Evolutionary conservation across 768 basidiomycete species (phyloP).

Genomic region (Tulasnella calospora): DNA sequence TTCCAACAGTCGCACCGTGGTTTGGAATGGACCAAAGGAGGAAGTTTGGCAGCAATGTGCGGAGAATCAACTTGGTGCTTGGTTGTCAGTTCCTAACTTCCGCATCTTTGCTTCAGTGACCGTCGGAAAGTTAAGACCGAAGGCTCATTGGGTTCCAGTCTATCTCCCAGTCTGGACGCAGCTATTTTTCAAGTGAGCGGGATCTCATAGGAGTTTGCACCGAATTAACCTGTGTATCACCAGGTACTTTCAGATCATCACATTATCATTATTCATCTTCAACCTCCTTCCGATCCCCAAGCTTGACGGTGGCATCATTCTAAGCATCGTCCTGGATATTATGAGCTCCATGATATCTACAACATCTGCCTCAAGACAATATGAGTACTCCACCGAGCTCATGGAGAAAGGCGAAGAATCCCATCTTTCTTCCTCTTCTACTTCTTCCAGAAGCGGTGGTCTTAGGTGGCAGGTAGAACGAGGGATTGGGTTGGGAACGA

Average conservation of each 20-base stretch:
- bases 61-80: constrained; percentile 28
- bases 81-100: constrained; percentile 15
- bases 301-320: constrained; percentile 65
- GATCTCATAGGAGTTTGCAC: not conserved
- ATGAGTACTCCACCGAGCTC: not conserved
- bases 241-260: constrained; percentile 45
- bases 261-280: constrained; percentile 75
- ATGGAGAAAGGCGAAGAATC: constrained; percentile 9
- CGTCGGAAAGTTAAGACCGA: constrained; percentile 48
- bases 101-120: constrained; percentile 42
- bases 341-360: not conserved
- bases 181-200: constrained; percentile 55
- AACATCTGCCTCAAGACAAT: not conserved
- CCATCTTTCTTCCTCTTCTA: not conserved
- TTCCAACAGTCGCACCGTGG: constrained; percentile 33
- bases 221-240: constrained; percentile 46
- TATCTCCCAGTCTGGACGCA: constrained; percentile 40
- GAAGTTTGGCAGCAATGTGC: constrained; percentile 67
- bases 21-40: constrained; percentile 67
- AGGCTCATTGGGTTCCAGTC: constrained; percentile 39
- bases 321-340: constrained; percentile 38
- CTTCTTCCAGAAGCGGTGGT: not conserved
- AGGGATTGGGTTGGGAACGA: not conserved
- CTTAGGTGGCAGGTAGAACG: not conserved
- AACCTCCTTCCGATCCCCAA: constrained; percentile 70